A percentile compares a stretch with the other conserved stretches of the same genome.
phyloP scores from a whole-genome alignment of 495 filamentous ascomycete species.

The Pyronema domesticum region DNA sequence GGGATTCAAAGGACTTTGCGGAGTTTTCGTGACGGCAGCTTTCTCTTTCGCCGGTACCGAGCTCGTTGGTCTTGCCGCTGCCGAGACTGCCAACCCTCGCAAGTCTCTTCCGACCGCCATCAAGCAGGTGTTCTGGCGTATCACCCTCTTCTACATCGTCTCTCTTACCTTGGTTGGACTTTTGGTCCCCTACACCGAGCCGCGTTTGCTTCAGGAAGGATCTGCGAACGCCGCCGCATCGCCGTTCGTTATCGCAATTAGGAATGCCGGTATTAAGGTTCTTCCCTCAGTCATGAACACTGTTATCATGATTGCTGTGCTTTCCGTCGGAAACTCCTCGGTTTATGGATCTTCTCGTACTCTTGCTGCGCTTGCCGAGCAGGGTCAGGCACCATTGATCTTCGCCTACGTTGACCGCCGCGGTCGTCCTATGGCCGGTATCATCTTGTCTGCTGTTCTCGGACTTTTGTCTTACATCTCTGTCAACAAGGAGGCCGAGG shows the following conservation, averaged over 20 bases:
- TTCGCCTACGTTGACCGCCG: slow-evolving; percentile 68
- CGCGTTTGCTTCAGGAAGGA: slow-evolving; percentile 36
- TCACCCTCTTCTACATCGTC: slow-evolving; percentile 70
- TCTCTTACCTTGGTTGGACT: slow-evolving; percentile 56
- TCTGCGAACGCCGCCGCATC: slow-evolving; percentile 55
- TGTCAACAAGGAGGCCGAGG: slow-evolving; percentile 39
- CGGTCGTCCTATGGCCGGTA: slow-evolving; percentile 61
- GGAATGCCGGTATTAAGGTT: slow-evolving; percentile 55
- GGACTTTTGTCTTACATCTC: slow-evolving; percentile 69
- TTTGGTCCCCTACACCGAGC: slow-evolving; percentile 52
- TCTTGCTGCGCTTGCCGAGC: slow-evolving; percentile 69
- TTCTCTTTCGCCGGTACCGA: slow-evolving; percentile 90
- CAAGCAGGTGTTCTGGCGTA: slow-evolving; percentile 94
- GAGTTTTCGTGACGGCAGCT: slow-evolving; percentile 80
- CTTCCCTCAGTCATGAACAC: slow-evolving; percentile 76
- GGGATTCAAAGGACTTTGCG: slow-evolving; percentile 88
- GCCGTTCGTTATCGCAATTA: slow-evolving; percentile 78
- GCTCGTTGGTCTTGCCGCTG: slow-evolving; percentile 78
- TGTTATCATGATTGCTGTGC: slow-evolving; percentile 72
- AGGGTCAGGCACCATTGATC: slow-evolving; percentile 59
- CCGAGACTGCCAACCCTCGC: slow-evolving; percentile 71
- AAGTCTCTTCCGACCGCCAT: slow-evolving; percentile 72
- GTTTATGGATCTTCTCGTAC: slow-evolving; percentile 79
- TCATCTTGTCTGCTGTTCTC: slow-evolving; percentile 46
- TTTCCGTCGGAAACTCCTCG: slow-evolving; percentile 74